Percentiles rank a stretch among this genome's conserved stretches.
Conservation (phyloP, 352 stramenopile genomes). For the Phytopythium ostracodes region DNA sequence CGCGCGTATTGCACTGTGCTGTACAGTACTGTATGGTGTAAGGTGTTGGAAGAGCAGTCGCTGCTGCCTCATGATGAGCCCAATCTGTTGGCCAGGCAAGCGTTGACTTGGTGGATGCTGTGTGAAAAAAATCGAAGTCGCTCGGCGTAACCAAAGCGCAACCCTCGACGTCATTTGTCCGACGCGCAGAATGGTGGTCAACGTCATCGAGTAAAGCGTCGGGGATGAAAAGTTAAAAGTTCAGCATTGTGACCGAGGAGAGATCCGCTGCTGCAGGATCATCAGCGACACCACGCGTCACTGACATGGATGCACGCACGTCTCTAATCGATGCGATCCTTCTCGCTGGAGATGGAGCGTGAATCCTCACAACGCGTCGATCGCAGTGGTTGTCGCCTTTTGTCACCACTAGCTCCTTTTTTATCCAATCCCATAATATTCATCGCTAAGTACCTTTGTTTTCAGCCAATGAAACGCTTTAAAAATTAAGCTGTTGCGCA, state of each 20-base stretch:
- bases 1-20: too few relatives aligned
- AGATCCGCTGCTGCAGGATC: too few relatives aligned
- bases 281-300: too few relatives aligned
- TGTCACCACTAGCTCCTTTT: neutral
- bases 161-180: neutral
- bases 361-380: slow-evolving; percentile 2
- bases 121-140: too few relatives aligned
- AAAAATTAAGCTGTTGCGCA: neutral
- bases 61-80: too few relatives aligned
- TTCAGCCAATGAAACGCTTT: neutral
- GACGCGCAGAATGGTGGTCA: neutral
- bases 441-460: neutral
- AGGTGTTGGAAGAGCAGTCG: too few relatives aligned
- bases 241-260: neutral
- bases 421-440: neutral
- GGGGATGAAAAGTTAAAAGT: neutral
- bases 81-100: too few relatives aligned
- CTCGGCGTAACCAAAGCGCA: neutral
- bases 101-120: too few relatives aligned
- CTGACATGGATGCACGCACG: neutral
- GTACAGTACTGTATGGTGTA: too few relatives aligned
- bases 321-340: slow-evolving; percentile 1
- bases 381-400: neutral
- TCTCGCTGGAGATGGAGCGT: neutral
- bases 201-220: neutral